Conservation (phyloP, 1,139 yeast genomes). For the Saccharomyces hybrid region DNA sequence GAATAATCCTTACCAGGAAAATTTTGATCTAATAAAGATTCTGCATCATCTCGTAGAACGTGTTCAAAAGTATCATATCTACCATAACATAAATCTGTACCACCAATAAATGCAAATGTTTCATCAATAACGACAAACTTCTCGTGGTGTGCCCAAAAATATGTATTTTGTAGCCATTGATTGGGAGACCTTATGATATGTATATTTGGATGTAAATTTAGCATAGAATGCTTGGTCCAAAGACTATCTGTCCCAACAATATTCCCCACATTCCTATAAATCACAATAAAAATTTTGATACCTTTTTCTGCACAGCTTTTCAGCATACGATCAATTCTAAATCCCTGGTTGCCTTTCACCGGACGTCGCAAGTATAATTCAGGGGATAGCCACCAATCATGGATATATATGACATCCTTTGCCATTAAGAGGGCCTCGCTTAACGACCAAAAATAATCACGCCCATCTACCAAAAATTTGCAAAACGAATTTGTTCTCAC, state of each 20-base stretch:
- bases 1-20: conserved; percentile 98
- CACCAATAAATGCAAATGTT: conserved; percentile 86
- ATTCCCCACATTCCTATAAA: conserved; percentile 91
- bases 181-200: conserved; percentile 93
- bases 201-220: conserved; percentile 77
- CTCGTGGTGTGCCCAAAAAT: conserved; percentile 99
- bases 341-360: conserved; percentile 89
- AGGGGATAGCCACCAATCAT: conserved; percentile 98
- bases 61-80: conserved; percentile 97
- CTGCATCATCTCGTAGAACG: conserved; percentile 68
- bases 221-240: conserved; percentile 87
- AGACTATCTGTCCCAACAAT: conserved; percentile 90
- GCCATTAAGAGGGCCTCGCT: conserved; percentile 92
- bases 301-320: conserved; percentile 92
- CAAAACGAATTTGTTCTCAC: conserved; percentile 77
- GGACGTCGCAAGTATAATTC: conserved; percentile 90
- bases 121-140: conserved; percentile 82
- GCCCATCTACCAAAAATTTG: conserved; percentile 94
- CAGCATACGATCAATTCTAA: conserved; percentile 82
- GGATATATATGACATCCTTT: conserved; percentile 85
- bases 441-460: conserved; percentile 96
- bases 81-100: conserved; percentile 91
- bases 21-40: conserved; percentile 49
- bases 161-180: conserved; percentile 85
- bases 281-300: conserved; percentile 83